Percentiles rank a stretch among this genome's conserved stretches.
Conservation (phyloP, 352 stramenopile species). For the Blastocystis sp. region DNA sequence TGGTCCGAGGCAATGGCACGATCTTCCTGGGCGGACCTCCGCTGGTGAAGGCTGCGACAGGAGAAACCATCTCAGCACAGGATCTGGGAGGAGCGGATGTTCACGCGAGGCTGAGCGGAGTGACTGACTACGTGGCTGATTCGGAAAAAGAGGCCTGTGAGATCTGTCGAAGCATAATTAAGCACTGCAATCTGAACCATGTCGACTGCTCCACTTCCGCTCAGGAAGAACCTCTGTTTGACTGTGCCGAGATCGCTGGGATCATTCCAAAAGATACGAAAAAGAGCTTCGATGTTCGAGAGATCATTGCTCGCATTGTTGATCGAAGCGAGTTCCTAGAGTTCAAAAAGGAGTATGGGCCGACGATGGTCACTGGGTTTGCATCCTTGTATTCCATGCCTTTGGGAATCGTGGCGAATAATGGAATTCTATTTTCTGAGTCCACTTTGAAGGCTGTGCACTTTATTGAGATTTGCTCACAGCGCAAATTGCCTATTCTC, state of each 20-base stretch:
- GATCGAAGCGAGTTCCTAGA: conserved; percentile 92
- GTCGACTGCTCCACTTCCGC: conserved; percentile 61
- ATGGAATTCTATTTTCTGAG: conserved; percentile 90
- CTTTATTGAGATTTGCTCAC: conserved; percentile 94
- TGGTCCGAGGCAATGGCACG: conserved; percentile 89
- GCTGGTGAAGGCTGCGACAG: conserved; percentile 94
- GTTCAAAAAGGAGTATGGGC: conserved; percentile 92
- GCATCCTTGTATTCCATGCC: conserved; percentile 85
- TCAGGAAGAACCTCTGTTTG: conserved; percentile 84
- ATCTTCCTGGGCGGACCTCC: conserved; percentile 93
- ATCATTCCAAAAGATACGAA: conserved; percentile 86
- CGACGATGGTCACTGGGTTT: conserved; percentile 91
- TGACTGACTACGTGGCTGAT: conserved; percentile 90
- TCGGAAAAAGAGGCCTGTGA: conserved; percentile 86
- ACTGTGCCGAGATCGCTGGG: conserved; percentile 81
- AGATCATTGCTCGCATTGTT: conserved; percentile 87
- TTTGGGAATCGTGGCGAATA: conserved; percentile 94
- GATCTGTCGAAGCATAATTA: conserved; percentile 80
- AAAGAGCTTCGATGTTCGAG: conserved; percentile 88
- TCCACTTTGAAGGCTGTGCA: conserved; percentile 85
- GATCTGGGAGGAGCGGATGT: conserved; percentile 75
- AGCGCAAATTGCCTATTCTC: conserved; percentile 87
- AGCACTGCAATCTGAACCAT: conserved; percentile 75
- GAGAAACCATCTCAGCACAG: conserved; percentile 87
- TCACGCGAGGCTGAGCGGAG: conserved; percentile 78